A percentile compares a stretch with the other conserved stretches of the same genome.
Evolutionary conservation across 176 grass and related monocot species (phyloP).

Genomic region (Guadua angustifolia): DNA sequence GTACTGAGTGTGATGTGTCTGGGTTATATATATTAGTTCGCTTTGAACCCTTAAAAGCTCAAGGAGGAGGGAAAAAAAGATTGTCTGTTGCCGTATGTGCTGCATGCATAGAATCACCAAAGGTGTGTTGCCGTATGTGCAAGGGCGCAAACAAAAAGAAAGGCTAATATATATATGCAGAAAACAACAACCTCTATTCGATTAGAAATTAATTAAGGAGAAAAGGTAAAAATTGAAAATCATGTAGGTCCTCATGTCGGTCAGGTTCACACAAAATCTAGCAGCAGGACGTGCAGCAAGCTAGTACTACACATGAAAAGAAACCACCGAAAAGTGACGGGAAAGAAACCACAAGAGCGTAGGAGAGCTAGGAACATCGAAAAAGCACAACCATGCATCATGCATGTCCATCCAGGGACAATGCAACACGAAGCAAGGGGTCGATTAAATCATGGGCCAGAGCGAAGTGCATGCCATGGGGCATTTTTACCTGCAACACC

Average conservation of each 20-base stretch:
- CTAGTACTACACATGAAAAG: neutral
- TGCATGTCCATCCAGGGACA: neutral
- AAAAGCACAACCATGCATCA: neutral
- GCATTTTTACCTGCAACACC: conserved; percentile 50
- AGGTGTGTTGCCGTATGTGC: conserved; percentile 7
- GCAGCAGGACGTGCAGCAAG: neutral
- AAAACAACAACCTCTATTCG: neutral
- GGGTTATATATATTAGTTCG: too few relatives aligned
- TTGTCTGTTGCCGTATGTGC: conserved; percentile 5
- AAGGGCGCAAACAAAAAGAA: neutral
- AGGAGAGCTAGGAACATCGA: neutral
- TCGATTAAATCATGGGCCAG: neutral
- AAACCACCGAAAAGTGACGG: neutral
- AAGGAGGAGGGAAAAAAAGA: neutral
- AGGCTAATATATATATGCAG: neutral
- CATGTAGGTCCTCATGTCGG: neutral
- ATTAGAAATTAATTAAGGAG: neutral
- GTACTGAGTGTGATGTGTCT: too few relatives aligned
- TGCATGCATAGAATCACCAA: conserved; percentile 19
- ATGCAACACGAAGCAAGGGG: neutral
- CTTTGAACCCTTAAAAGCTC: neutral
- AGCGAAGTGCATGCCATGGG: neutral
- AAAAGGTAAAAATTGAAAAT: neutral
- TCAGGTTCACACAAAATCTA: neutral
- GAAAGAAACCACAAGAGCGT: neutral